Conservation (phyloP, 2,329 filamentous ascomycete genomes). For the Ascochyta clinopodiicola region DNA sequence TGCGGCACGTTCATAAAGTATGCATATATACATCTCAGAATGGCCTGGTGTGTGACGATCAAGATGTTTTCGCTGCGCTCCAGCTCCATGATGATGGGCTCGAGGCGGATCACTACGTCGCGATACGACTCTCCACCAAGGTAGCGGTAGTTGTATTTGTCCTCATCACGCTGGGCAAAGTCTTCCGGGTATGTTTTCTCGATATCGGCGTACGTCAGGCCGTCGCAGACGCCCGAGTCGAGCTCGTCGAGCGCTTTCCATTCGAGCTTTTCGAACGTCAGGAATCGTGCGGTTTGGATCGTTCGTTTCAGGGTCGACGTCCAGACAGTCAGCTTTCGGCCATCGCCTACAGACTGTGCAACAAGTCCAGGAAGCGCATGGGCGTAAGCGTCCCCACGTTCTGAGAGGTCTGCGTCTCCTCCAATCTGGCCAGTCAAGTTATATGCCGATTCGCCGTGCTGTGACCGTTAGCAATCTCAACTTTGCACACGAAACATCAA, state of each 20-base stretch:
- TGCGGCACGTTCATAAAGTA: conserved; percentile 99
- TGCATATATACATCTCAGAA: conserved; percentile 94
- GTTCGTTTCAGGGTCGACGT: conserved; percentile 81
- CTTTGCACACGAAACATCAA: not conserved
- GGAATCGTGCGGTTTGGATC: conserved; percentile 86
- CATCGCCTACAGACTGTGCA: conserved; percentile 81
- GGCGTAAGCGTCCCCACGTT: conserved; percentile 86
- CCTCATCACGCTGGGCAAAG: conserved; percentile 92
- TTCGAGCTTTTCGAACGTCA: conserved; percentile 93
- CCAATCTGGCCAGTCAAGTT: conserved; percentile 92
- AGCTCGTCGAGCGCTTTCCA: conserved; percentile 99
- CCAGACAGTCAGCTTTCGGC: conserved; percentile 72
- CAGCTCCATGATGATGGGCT: conserved; percentile 99
- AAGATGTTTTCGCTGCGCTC: conserved; percentile 96
- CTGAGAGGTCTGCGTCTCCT: conserved; percentile 85
- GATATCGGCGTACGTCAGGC: conserved; percentile 94
- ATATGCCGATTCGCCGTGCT: conserved; percentile 95
- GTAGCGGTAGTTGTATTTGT: conserved; percentile 99
- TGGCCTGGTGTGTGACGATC: conserved; percentile 97
- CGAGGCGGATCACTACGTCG: conserved; percentile 95
- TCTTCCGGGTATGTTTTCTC: conserved; percentile 90
- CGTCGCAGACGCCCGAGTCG: conserved; percentile 94
- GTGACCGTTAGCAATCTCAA: conserved; percentile 23
- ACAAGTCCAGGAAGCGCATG: conserved; percentile 83
- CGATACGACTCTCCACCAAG: conserved; percentile 94